Evolutionary conservation across 805 yeast genomes (phyloP).

Genomic region (Monosporozyma unispora): DNA sequence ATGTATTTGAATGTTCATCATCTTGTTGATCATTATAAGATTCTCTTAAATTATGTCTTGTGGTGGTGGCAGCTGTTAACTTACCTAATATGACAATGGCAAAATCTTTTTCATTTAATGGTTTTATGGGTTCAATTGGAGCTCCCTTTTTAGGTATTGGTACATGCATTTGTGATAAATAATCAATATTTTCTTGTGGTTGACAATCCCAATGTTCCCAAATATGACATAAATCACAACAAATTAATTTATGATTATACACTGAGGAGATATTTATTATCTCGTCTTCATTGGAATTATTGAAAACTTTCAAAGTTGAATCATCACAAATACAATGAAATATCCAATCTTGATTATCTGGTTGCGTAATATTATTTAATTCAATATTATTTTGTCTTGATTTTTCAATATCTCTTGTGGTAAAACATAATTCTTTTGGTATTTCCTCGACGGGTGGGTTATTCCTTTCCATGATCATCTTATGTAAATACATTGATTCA

Average conservation of each 20-base stretch:
- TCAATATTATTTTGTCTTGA: slow-evolving; percentile 16
- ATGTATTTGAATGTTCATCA: not conserved
- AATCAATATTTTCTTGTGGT: slow-evolving; percentile 9
- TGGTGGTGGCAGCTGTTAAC: not conserved
- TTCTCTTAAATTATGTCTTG: not conserved
- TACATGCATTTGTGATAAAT: slow-evolving; percentile 8
- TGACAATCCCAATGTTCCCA: slow-evolving; percentile 31
- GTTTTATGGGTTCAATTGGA: not conserved
- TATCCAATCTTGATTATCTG: slow-evolving; percentile 24
- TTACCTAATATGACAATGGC: slow-evolving; percentile 17
- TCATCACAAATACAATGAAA: slow-evolving; percentile 25
- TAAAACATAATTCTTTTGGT: slow-evolving; percentile 23
- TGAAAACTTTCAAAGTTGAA: slow-evolving; percentile 7
- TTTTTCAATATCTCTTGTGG: slow-evolving; percentile 17
- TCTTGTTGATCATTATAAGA: not conserved
- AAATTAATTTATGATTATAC: slow-evolving; percentile 8
- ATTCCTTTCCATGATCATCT: not conserved
- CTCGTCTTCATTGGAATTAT: slow-evolving; percentile 12
- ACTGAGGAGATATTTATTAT: slow-evolving; percentile 3
- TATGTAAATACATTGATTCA: not conserved
- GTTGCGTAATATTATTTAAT: slow-evolving; percentile 8
- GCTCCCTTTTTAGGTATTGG: not conserved
- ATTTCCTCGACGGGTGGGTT: slow-evolving; percentile 15
- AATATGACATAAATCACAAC: slow-evolving; percentile 27
- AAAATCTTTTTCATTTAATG: slow-evolving; percentile 10